Evolutionary conservation across 139 green algal genomes (phyloP).

Genomic region (Chlamydomonas sp.): DNA sequence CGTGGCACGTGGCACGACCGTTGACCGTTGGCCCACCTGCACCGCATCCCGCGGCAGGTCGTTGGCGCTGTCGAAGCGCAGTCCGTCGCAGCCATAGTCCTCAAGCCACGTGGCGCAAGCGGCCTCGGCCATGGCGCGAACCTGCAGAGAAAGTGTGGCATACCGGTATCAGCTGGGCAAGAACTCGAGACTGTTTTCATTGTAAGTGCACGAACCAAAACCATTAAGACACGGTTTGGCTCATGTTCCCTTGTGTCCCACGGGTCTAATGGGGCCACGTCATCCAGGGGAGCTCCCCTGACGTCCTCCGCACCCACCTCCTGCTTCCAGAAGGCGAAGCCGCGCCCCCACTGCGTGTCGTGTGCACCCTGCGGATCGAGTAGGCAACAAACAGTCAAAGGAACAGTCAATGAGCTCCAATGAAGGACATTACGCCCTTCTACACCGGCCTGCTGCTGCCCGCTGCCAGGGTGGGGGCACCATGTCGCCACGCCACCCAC

Average conservation of each 20-base stretch:
- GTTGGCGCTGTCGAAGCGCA: conserved; percentile 77
- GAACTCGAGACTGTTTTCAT: neutral
- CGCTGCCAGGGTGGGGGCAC: no score
- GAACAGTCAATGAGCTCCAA: no score
- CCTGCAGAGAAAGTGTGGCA: conserved; percentile 19
- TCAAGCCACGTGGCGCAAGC: conserved; percentile 51
- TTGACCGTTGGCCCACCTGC: conserved; percentile 35
- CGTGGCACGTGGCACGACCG: no score
- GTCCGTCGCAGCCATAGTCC: conserved; percentile 67
- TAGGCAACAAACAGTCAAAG: no score
- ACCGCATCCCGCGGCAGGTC: conserved; percentile 65
- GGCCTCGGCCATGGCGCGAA: conserved; percentile 44
- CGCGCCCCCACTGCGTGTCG: conserved; percentile 69
- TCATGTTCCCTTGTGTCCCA: no score
- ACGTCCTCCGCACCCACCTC: conserved; percentile 55
- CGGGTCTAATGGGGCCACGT: neutral
- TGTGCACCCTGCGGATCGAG: conserved; percentile 17
- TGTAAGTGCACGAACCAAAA: neutral
- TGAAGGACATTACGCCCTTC: no score
- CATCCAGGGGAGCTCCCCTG: neutral
- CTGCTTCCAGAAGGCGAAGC: conserved; percentile 71
- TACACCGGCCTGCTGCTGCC: no score
- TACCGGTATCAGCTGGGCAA: neutral
- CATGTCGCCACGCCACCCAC: no score
- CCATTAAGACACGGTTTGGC: no score